A percentile compares a stretch with the other conserved stretches of the same genome.
phyloP scores from a whole-genome alignment of 345 rosid genomes.

The Angophora floribunda region DNA sequence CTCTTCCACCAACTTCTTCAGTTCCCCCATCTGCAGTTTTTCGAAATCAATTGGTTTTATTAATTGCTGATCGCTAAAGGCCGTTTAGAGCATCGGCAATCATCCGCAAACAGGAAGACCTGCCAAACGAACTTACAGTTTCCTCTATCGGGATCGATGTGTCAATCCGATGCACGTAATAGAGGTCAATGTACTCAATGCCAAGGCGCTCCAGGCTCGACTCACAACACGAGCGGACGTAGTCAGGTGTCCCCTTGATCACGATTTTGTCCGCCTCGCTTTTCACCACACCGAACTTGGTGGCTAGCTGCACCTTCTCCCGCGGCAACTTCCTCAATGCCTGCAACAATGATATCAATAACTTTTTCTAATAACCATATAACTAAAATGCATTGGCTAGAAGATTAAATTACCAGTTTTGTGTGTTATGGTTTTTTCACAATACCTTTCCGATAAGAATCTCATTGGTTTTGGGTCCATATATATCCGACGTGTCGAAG shows the following conservation, averaged over 20 bases:
- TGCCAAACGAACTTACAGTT: not conserved
- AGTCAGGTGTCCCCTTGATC: constrained; percentile 9
- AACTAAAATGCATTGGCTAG: too few species aligned
- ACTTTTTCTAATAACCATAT: not conserved
- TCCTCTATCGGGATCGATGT: constrained; percentile 12
- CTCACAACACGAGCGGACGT: constrained; percentile 15
- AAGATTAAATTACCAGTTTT: not conserved
- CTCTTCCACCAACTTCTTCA: constrained; percentile 32
- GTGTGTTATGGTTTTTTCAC: not conserved
- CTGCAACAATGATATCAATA: not conserved
- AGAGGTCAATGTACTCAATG: constrained; percentile 22
- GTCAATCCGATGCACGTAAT: constrained; percentile 20
- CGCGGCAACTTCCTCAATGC: constrained; percentile 19
- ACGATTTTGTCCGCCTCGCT: not conserved
- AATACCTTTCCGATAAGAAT: constrained; percentile 4
- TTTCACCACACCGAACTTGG: constrained; percentile 11
- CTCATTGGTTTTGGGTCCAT: not conserved
- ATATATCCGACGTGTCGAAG: constrained; percentile 1
- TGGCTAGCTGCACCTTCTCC: constrained; percentile 17
- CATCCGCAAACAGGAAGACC: not conserved
- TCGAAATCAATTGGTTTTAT: not conserved
- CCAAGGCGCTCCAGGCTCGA: constrained; percentile 19
- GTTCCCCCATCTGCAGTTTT: constrained; percentile 20
- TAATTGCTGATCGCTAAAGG: not conserved
- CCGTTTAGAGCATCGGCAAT: not conserved